Evolutionary conservation across 129 eudicot species (phyloP), one percentile per base, ranked within the genome.

Genomic region (Flaveria robusta): DNA sequence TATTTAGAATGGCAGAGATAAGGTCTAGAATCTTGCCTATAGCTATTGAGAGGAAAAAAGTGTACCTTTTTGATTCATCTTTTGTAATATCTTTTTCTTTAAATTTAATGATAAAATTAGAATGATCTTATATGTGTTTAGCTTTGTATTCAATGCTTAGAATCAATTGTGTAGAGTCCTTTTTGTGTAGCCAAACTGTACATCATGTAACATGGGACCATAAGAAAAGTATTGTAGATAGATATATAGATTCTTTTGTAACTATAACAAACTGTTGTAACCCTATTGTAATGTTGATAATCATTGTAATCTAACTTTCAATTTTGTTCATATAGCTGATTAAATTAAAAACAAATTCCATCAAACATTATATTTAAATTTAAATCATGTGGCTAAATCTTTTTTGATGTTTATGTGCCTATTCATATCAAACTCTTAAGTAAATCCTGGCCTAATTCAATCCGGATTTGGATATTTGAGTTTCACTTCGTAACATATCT

Each of bases 21-120:
- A 60, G 37, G 52, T 45, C 43, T 70, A 45, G 39, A 68, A 12
- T 58, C 71, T 60, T 60, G 65, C 47, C 1, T 55, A 47, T 78
- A 45, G 82, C 82, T 69, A 58, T 27, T 18, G 20, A 43, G 37
- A 29, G 52, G 41, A 70, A 77, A 75, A 75, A 49, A 12, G 1
- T 67, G 75, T 77, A 66, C 5, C 75, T 67, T 70, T 39, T 54
- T 41, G 19, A 51, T 75, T 3, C 31, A 51, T 42, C 2, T 26
- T 55, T 23, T 77, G 67, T 52, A 77, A 55, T 26, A 52, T 67
- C 59, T 4, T 69, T 54, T 20, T 52, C 27, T 68, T 54, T 24
- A 24, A 9, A 68, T 15, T 77, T 51, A 70, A 70, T 59, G 42
- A 46, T 27, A 55, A 59, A 45, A 77, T 0, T 5, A 51, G 62